Base-by-base conservation (phyloP, 495 filamentous ascomycete genomes). In the Terfezia boudieri region DNA sequence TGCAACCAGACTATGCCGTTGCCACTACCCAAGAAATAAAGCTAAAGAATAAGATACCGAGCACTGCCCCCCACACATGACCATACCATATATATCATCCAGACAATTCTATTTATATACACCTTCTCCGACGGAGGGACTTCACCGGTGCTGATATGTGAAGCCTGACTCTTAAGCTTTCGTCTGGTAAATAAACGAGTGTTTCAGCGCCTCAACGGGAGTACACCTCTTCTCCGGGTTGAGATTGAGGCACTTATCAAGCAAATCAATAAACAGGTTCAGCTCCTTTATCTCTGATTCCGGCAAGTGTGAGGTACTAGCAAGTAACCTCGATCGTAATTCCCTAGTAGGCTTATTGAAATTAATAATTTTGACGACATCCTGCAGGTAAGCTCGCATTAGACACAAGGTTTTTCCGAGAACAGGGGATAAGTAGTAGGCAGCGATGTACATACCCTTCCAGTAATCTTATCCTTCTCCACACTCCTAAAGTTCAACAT, bases 211-310 rank as follows among this genome's bases (percentile, higher is more conserved):
- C 58, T 95, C 87, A 3, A 75, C 68, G 7, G 90, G 84, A 10
- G 83, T 89, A 65, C 84, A 83, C 51, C 90, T 75, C 68, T 87
- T 90, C 68, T 94, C 92, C n/a, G 87, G 83, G 64, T 95, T 94
- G 36, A 94, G 74, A 57, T 78, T 79, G 64, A 98, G 67, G 56
- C 90, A 96, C 14, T 80, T 78, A 58, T 93, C 86, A 38, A 98
- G 68, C 52, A 98, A 68, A 63, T 95, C 86, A 52, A 84, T 71
- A 67, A 98, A 96, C 50, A 78, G 69, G 36, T 78, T 75, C 55
- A 94, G 68, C 64, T 94, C 86, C 63, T 82, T 84, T 51, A 74
- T 72, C 65, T 93, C 88, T 11, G 71, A 68, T 55, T 89, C 83
- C 23, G 69, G 75, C 73, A 93, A 77, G 37, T 78, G 78, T 14